Conservation (phyloP, 148 eudicot species). For the Cornus suecica region DNA sequence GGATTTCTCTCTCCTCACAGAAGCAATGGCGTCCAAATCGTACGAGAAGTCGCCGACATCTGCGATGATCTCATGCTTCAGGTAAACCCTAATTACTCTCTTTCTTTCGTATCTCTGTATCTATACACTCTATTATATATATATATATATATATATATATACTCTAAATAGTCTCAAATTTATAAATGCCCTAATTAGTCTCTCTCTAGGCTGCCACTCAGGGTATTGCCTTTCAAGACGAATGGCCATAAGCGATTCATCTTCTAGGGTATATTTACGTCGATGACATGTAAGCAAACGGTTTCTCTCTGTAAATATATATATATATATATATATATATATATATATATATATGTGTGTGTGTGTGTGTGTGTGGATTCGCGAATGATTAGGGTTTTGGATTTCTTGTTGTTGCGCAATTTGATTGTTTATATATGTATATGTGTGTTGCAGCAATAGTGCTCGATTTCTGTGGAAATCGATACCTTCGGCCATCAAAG, state of each 20-base stretch:
- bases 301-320: neutral
- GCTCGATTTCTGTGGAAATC: slow-evolving; percentile 91
- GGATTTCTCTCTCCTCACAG: slow-evolving; percentile 63
- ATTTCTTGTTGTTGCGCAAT: neutral
- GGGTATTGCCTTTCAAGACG: slow-evolving; percentile 54
- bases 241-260: slow-evolving; percentile 88
- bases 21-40: slow-evolving; percentile 58
- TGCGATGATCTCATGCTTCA: slow-evolving; percentile 76
- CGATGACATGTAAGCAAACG: slow-evolving; percentile 53
- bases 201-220: slow-evolving; percentile 58
- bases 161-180: neutral
- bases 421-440: neutral
- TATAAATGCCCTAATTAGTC: slow-evolving; percentile 26
- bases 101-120: neutral
- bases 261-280: slow-evolving; percentile 73
- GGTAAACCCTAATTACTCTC: slow-evolving; percentile 14
- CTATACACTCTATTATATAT: neutral
- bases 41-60: slow-evolving; percentile 59
- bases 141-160: neutral
- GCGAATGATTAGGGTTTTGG: neutral
- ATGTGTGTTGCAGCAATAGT: slow-evolving; percentile 57
- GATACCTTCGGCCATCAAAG: slow-evolving; percentile 60
- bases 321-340: neutral
- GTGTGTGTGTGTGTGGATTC: neutral
- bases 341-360: neutral